Evolutionary conservation across 2,329 filamentous ascomycete species (phyloP), one percentile per base, ranked within the genome.

Genomic region (Exophiala sp.): DNA sequence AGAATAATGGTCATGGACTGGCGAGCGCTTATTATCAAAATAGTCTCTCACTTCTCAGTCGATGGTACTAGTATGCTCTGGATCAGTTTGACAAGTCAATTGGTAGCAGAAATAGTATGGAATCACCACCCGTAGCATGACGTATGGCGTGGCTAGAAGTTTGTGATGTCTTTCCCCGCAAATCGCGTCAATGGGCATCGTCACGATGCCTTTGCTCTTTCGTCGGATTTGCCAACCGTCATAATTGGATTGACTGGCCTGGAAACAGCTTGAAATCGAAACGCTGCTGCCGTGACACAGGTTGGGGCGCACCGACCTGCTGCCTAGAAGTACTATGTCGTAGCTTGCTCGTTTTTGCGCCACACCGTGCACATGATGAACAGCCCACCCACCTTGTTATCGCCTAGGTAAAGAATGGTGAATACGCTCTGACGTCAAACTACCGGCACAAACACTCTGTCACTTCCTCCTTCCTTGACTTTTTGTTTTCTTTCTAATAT

Each of bases 141-240:
- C 41, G 41, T 43, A 43, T n/a, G 29, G 29, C 11, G 21, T 11
- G 6, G 7, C 9, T 43, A 8, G 21, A n/a, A 20, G 11, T n/a
- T n/a, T 42, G 54, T 51, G 46, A 45, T 54, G 44, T 45, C 42
- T 20, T 54, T 47, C 55, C 55, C 55, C 55, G 55, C 55, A 52
- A 50, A 50, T 57, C 54, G 50, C 50, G 50, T 50, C 50, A 47
- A 36, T 38, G 9, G 16, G 11, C 24, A 46, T 38, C 44, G 50
- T 45, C 50, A 54, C 47, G 47, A 38, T 34, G 32, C 18, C 29
- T 38, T n/a, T 42, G 5, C 40, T 53, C 44, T 53, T 53, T 53
- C 50, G 50, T 39, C 38, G 50, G 50, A 44, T 33, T 53, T 32
- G 16, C 21, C 21, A 42, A 44, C 50, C 50, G 50, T 29, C 50